Percentiles rank a stretch among this genome's conserved stretches.
These are phyloP conservation scores for Zizania latifolia DNA, from an alignment of 176 grass and related monocot species.

Conservation along the genomic window DNA sequence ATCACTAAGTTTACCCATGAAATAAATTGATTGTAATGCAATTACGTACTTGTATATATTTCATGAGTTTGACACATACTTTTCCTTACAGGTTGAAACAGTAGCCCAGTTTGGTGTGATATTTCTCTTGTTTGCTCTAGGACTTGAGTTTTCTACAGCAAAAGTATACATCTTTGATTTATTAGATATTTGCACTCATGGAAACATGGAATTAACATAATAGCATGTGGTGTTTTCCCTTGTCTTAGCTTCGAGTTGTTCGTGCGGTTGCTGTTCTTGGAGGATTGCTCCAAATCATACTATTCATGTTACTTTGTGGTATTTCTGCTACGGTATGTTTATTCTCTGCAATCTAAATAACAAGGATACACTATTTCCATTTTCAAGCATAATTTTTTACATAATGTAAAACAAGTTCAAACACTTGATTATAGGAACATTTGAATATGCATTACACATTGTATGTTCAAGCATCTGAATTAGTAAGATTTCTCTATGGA, in stretches of 20 bases:
- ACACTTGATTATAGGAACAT: slow-evolving; percentile 4
- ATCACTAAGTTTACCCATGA: neutral
- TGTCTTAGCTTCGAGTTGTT: slow-evolving; percentile 81
- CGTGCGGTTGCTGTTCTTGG: slow-evolving; percentile 92
- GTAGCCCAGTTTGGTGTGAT: slow-evolving; percentile 99
- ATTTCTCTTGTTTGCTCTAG: slow-evolving; percentile 96
- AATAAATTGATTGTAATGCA: neutral
- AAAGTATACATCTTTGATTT: slow-evolving; percentile 53
- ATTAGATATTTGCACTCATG: neutral
- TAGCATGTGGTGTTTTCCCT: slow-evolving; percentile 23
- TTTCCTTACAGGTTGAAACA: slow-evolving; percentile 81
- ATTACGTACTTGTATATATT: neutral
- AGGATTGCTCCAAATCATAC: slow-evolving; percentile 89
- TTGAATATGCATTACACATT: no score
- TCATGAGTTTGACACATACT: slow-evolving; percentile 8
- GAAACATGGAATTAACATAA: slow-evolving; percentile 6
- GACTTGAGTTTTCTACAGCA: slow-evolving; percentile 89
- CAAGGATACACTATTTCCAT: slow-evolving; percentile 13
- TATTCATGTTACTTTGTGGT: slow-evolving; percentile 98
- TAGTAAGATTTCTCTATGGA: no score
- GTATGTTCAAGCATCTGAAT: no score
- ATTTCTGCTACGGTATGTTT: slow-evolving; percentile 82
- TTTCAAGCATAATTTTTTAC: slow-evolving; percentile 8
- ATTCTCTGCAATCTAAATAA: slow-evolving; percentile 1
- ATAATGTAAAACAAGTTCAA: neutral